These are phyloP conservation scores for Metarhizium brunneum DNA, from an alignment of 2,329 filamentous ascomycete species.

Conservation along the genomic window DNA sequence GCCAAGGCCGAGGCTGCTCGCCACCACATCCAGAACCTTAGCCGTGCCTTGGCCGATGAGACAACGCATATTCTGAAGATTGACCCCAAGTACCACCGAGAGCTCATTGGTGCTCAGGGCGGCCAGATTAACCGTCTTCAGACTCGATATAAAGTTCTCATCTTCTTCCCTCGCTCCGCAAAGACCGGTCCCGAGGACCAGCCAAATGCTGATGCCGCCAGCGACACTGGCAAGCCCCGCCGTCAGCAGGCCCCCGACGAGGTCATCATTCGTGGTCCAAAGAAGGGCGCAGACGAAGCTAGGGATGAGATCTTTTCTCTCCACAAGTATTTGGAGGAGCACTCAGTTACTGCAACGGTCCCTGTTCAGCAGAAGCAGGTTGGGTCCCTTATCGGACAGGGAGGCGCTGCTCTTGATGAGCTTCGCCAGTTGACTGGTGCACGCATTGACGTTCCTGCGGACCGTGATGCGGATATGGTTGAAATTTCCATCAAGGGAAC, in stretches of 20 bases:
- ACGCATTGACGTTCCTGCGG: slow-evolving; percentile 83
- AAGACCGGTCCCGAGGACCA: slow-evolving; percentile 61
- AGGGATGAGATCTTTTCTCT: slow-evolving; percentile 85
- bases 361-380: slow-evolving; percentile 86
- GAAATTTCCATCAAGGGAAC: slow-evolving; percentile 91
- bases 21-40: slow-evolving; percentile 68
- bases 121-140: slow-evolving; percentile 86
- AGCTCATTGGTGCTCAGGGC: slow-evolving; percentile 84
- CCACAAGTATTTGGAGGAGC: slow-evolving; percentile 82
- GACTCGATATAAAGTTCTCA: slow-evolving; percentile 84
- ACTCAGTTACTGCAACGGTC: slow-evolving; percentile 70
- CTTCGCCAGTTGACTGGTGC: slow-evolving; percentile 77
- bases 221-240: slow-evolving; percentile 56
- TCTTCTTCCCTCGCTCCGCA: slow-evolving; percentile 74
- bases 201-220: slow-evolving; percentile 57
- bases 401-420: slow-evolving; percentile 84
- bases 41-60: slow-evolving; percentile 83
- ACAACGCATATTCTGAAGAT: slow-evolving; percentile 80
- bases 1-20: slow-evolving; percentile 87
- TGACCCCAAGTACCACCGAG: slow-evolving; percentile 85
- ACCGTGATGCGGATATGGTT: slow-evolving; percentile 64
- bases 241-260: slow-evolving; percentile 76
- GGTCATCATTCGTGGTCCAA: slow-evolving; percentile 83
- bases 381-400: slow-evolving; percentile 86
- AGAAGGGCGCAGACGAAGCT: slow-evolving; percentile 84